These are phyloP conservation scores for Macrocystidia cucumis DNA, from an alignment of 1,284 basidiomycete genomes.

Conservation along the genomic window DNA sequence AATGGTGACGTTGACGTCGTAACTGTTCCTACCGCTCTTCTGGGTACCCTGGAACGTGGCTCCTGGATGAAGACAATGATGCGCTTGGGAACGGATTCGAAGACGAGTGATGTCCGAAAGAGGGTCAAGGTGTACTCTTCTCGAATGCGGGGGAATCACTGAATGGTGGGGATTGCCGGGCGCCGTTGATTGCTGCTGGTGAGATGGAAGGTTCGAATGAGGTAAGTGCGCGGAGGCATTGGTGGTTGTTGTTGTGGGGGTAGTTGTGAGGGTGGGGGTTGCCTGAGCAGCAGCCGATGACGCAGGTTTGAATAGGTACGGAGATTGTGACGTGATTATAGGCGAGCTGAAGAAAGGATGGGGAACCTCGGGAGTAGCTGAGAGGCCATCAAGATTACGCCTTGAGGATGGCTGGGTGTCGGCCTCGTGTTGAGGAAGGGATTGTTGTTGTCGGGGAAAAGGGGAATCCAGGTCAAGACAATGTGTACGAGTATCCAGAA, in stretches of 20 bases:
- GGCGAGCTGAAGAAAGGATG: slow-evolving; percentile 9
- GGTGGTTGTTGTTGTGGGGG: slow-evolving; percentile 1
- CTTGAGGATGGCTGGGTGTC: slow-evolving; percentile 11
- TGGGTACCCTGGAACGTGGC: slow-evolving; percentile 75
- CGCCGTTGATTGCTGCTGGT: slow-evolving; percentile 4
- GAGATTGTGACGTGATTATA: slow-evolving; percentile 6
- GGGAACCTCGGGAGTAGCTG: slow-evolving; percentile 6
- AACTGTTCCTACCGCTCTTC: slow-evolving; percentile 77
- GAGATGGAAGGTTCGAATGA: slow-evolving; percentile 2
- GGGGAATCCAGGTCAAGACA: slow-evolving; percentile 17
- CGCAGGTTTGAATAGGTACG: too few relatives aligned
- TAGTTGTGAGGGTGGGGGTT: slow-evolving; percentile 1
- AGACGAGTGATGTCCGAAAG: slow-evolving; percentile 67
- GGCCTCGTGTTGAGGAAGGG: slow-evolving; percentile 15
- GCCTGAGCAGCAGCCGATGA: too few relatives aligned
- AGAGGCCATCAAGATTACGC: slow-evolving; percentile 10
- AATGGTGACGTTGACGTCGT: slow-evolving; percentile 79
- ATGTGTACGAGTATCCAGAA: slow-evolving; percentile 15
- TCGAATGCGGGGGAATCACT: slow-evolving; percentile 10
- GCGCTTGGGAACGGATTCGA: slow-evolving; percentile 64
- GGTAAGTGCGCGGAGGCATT: neutral
- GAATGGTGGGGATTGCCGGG: slow-evolving; percentile 9
- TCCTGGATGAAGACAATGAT: slow-evolving; percentile 79
- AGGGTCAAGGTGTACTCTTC: slow-evolving; percentile 41
- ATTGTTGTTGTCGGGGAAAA: slow-evolving; percentile 12